Evolutionary conservation across 2,329 filamentous ascomycete genomes (phyloP).

Genomic region (Colletotrichum sojae): DNA sequence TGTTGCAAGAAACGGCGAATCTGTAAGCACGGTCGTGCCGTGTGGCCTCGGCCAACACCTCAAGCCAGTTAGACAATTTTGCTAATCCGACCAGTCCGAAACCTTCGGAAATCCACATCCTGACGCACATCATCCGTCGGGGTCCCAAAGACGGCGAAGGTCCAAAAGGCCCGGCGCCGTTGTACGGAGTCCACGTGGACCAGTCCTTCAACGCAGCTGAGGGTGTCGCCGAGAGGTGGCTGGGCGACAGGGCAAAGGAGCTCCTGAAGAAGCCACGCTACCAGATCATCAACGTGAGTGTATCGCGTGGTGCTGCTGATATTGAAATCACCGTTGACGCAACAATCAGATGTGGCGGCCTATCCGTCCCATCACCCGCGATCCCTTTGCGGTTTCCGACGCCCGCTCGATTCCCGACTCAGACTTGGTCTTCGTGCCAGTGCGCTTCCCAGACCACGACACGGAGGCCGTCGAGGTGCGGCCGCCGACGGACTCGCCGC

Average conservation of each 20-base stretch:
- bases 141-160: conserved; percentile 29
- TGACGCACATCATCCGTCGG: conserved; percentile 38
- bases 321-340: conserved; percentile 62
- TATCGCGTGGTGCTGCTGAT: conserved; percentile 51
- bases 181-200: conserved; percentile 65
- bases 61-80: background rate
- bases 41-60: background rate
- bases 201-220: conserved; percentile 64
- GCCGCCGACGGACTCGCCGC: conserved; percentile 57
- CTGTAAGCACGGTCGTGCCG: conserved; percentile 8
- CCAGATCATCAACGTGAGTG: conserved; percentile 71
- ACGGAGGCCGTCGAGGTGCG: conserved; percentile 64
- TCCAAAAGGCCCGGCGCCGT: conserved; percentile 31
- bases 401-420: conserved; percentile 63
- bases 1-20: conserved; percentile 30
- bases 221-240: conserved; percentile 34
- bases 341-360: conserved; percentile 51
- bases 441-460: conserved; percentile 36
- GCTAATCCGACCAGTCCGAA: conserved; percentile 21
- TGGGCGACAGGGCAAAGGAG: conserved; percentile 31
- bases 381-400: conserved; percentile 69
- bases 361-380: conserved; percentile 55
- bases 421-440: conserved; percentile 60
- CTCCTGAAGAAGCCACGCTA: conserved; percentile 58
- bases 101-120: conserved; percentile 32